Percentiles rank a stretch among this genome's conserved stretches.
phyloP scores from a whole-genome alignment of 495 filamentous ascomycete species.

The Hamigera avellanea region DNA sequence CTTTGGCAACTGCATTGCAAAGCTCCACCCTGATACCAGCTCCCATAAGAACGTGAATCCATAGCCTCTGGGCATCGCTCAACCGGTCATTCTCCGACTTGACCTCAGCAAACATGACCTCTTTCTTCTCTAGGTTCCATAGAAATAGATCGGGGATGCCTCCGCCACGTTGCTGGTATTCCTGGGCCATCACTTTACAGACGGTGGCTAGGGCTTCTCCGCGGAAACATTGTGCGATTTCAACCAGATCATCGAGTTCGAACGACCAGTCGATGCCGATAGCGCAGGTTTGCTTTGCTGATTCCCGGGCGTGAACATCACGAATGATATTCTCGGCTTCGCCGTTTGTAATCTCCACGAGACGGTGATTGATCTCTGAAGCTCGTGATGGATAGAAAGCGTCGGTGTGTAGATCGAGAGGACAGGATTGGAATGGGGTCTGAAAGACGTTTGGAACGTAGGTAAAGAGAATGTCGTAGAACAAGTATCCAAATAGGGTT shows the following conservation, averaged over 20 bases:
- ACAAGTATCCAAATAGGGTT: slow-evolving; percentile 84
- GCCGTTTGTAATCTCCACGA: slow-evolving; percentile 77
- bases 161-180: slow-evolving; percentile 75
- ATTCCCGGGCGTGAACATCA: slow-evolving; percentile 51
- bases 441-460: slow-evolving; percentile 97
- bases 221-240: slow-evolving; percentile 70
- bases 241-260: slow-evolving; percentile 63
- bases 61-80: slow-evolving; percentile 91
- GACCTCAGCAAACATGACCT: slow-evolving; percentile 81
- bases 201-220: slow-evolving; percentile 70
- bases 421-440: slow-evolving; percentile 86
- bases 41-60: slow-evolving; percentile 84
- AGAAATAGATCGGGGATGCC: slow-evolving; percentile 91
- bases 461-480: slow-evolving; percentile 87
- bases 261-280: slow-evolving; percentile 90
- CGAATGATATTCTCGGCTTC: slow-evolving; percentile 54
- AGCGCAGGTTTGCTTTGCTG: slow-evolving; percentile 63
- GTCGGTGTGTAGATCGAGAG: slow-evolving; percentile 86
- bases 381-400: slow-evolving; percentile 78
- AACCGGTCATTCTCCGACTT: slow-evolving; percentile 93
- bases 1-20: slow-evolving; percentile 74
- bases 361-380: slow-evolving; percentile 79
- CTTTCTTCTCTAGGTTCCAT: slow-evolving; percentile 48
- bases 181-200: slow-evolving; percentile 90
- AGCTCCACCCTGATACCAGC: slow-evolving; percentile 80